A percentile compares a stretch with the other conserved stretches of the same genome.
Evolutionary conservation across 768 basidiomycete genomes (phyloP).

Genomic region (Suillus subalutaceus): DNA sequence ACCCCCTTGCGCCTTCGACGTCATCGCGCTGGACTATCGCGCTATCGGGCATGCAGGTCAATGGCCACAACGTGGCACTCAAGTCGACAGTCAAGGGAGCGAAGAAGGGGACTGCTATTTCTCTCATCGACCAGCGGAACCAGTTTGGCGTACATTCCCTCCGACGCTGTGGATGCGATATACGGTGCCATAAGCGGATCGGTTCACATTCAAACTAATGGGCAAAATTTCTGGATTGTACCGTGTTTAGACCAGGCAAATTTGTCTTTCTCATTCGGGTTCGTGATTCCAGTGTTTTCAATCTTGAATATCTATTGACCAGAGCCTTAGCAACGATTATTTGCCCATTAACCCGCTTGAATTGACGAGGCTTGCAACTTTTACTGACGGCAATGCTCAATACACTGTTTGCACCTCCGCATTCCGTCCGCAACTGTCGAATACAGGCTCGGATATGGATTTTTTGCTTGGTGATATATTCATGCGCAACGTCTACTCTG

Average conservation of each 20-base stretch:
- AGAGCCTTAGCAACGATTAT: conserved; percentile 26
- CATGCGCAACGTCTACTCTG: conserved; percentile 48
- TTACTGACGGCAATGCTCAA: conserved; percentile 30
- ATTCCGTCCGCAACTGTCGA: conserved; percentile 33
- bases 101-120: conserved; percentile 34
- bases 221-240: conserved; percentile 40
- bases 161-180: conserved; percentile 37
- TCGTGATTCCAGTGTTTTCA: conserved; percentile 2
- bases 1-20: conserved; percentile 38
- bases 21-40: conserved; percentile 45
- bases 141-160: conserved; percentile 40
- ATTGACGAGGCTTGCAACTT: conserved; percentile 34
- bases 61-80: conserved; percentile 31
- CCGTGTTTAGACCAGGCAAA: conserved; percentile 34
- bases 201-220: conserved; percentile 32
- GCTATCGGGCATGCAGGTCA: conserved; percentile 40
- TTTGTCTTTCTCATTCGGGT: conserved; percentile 28
- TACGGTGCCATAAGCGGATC: conserved; percentile 42
- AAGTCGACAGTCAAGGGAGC: conserved; percentile 33
- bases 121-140: conserved; percentile 48
- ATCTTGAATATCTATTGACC: background rate
- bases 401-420: conserved; percentile 43
- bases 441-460: conserved; percentile 34
- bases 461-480: conserved; percentile 47
- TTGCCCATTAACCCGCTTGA: conserved; percentile 50